Percentiles rank a stretch among this genome's conserved stretches.
Evolutionary conservation across 768 basidiomycete species (phyloP).

Genomic region (Plicaturopsis crispa): DNA sequence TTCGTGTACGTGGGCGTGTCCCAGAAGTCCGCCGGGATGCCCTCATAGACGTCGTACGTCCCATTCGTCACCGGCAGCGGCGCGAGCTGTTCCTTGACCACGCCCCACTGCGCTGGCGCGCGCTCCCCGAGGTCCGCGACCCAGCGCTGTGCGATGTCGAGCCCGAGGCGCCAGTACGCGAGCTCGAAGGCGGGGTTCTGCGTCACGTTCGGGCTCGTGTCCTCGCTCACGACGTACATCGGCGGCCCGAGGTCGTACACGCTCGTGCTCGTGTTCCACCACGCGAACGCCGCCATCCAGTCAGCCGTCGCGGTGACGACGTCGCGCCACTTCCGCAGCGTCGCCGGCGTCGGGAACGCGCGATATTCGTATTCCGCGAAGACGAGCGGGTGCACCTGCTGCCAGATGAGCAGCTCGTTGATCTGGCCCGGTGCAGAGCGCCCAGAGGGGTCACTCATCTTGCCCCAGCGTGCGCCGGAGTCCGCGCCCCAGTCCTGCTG

Average conservation of each 20-base stretch:
- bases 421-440: slow-evolving; percentile 52
- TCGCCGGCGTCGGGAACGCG: slow-evolving; percentile 27
- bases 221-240: slow-evolving; percentile 48
- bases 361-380: slow-evolving; percentile 55
- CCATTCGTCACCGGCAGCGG: slow-evolving; percentile 43
- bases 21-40: slow-evolving; percentile 46
- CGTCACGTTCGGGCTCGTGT: slow-evolving; percentile 47
- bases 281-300: slow-evolving; percentile 54
- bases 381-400: slow-evolving; percentile 51
- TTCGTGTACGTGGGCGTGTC: slow-evolving; percentile 40
- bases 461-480: slow-evolving; percentile 53
- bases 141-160: slow-evolving; percentile 42
- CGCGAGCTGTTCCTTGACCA: slow-evolving; percentile 38
- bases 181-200: slow-evolving; percentile 52
- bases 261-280: slow-evolving; percentile 37
- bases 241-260: slow-evolving; percentile 54
- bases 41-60: slow-evolving; percentile 49
- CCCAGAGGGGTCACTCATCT: slow-evolving; percentile 56
- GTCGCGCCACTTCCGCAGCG: slow-evolving; percentile 41
- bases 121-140: slow-evolving; percentile 33
- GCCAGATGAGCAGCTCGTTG: slow-evolving; percentile 58
- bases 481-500: slow-evolving; percentile 48
- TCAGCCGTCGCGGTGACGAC: slow-evolving; percentile 48
- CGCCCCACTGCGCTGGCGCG: slow-evolving; percentile 33
- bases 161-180: slow-evolving; percentile 48